Evolutionary conservation across 345 rosid genomes (phyloP).

Genomic region (Mallotus nudiflorus): DNA sequence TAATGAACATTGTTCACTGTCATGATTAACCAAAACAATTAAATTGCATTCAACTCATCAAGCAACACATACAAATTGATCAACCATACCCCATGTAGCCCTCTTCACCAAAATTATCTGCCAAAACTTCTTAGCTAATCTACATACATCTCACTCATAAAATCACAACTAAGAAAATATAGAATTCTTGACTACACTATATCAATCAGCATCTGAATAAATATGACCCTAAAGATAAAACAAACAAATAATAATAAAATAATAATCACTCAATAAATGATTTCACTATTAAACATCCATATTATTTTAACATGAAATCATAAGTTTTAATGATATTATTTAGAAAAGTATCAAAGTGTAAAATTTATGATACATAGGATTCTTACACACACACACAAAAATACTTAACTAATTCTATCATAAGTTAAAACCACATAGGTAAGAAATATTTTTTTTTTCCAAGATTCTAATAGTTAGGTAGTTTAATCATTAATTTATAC

Average conservation of each 20-base stretch:
- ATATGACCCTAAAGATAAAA: constrained; percentile 47
- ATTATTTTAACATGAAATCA: too few relatives aligned
- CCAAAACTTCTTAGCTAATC: constrained; percentile 50
- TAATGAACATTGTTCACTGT: constrained; percentile 23
- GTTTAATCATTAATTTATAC: too few relatives aligned
- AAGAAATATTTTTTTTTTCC: too few relatives aligned
- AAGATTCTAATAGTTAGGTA: too few relatives aligned
- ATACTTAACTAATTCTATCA: too few relatives aligned
- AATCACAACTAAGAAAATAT: constrained; percentile 56
- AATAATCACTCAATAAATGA: too few relatives aligned
- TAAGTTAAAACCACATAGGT: too few relatives aligned
- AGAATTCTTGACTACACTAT: constrained; percentile 64
- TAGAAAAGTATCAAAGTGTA: too few relatives aligned
- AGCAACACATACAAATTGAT: constrained; percentile 49
- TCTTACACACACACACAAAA: too few relatives aligned
- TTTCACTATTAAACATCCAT: too few relatives aligned
- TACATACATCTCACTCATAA: constrained; percentile 43
- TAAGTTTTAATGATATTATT: too few relatives aligned
- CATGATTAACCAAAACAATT: constrained; percentile 30
- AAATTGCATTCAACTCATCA: constrained; percentile 34
- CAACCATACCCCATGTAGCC: constrained; percentile 69
- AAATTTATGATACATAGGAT: too few relatives aligned
- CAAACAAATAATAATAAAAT: constrained; percentile 10
- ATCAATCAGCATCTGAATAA: constrained; percentile 62
- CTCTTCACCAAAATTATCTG: constrained; percentile 39